Conservation (phyloP, 805 yeast genomes). For the Wickerhamomyces kurtzmanii region DNA sequence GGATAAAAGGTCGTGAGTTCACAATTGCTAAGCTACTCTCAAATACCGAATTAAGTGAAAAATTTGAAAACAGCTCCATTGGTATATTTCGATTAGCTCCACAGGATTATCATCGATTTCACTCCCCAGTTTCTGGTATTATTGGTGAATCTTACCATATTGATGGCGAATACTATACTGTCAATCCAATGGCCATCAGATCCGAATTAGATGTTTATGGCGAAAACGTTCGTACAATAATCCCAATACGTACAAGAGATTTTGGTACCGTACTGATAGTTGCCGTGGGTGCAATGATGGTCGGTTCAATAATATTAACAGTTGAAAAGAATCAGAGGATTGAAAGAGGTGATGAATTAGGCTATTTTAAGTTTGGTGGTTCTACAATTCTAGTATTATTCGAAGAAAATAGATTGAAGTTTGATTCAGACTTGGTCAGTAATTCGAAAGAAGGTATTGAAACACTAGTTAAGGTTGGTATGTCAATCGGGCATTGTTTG, state of each 20-base stretch:
- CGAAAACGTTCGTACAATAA: conserved; percentile 72
- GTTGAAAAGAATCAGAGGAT: conserved; percentile 50
- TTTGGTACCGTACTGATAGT: conserved; percentile 74
- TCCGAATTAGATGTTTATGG: conserved; percentile 87
- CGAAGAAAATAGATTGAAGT: conserved; percentile 34
- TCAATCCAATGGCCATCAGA: conserved; percentile 94
- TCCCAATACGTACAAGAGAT: conserved; percentile 66
- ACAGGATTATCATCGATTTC: conserved; percentile 94
- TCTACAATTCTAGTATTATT: conserved; percentile 71
- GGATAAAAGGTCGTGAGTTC: conserved; percentile 87
- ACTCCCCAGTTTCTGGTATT: conserved; percentile 72
- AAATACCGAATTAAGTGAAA: conserved; percentile 21
- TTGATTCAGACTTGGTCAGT: conserved; percentile 64
- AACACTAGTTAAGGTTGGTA: conserved; percentile 82
- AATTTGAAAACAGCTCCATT: conserved; percentile 38
- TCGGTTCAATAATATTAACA: conserved; percentile 77
- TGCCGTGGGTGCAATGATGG: conserved; percentile 98
- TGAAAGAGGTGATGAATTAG: conserved; percentile 72
- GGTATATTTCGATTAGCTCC: conserved; percentile 90
- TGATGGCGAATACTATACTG: conserved; percentile 90
- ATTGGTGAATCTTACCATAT: conserved; percentile 59
- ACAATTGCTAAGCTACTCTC: conserved; percentile 53
- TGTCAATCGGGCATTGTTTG: conserved; percentile 76
- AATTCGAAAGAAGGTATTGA: conserved; percentile 69
- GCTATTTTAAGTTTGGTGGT: conserved; percentile 95